Conservation (phyloP, 176 grass and related monocot species). For the Otatea glauca region DNA sequence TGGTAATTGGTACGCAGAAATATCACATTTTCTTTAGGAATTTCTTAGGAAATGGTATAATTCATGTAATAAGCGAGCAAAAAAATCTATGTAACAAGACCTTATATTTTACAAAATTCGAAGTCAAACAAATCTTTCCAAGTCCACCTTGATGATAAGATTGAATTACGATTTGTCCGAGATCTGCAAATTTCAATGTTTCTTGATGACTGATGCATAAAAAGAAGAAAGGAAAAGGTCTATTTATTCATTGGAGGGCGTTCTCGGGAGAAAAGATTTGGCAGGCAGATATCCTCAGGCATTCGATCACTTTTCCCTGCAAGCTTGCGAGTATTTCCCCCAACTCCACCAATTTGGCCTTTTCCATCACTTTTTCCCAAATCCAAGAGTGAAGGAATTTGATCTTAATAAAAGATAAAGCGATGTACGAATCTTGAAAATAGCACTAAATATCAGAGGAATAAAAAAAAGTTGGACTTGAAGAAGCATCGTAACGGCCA, state of each 20-base stretch:
- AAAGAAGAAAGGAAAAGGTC: slow-evolving; percentile 1
- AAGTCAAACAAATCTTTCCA: neutral
- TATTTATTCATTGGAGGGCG: slow-evolving; percentile 30
- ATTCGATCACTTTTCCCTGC: slow-evolving; percentile 30
- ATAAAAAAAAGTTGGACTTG: neutral
- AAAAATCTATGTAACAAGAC: too few species aligned
- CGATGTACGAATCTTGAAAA: neutral
- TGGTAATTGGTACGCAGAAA: neutral
- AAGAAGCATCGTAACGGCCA: neutral
- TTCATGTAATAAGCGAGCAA: neutral
- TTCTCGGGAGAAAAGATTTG: slow-evolving; percentile 43
- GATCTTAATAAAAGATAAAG: neutral
- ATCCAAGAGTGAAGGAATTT: neutral
- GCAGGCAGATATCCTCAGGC: slow-evolving; percentile 15
- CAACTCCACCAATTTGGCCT: slow-evolving; percentile 43
- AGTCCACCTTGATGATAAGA: neutral
- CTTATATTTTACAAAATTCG: neutral
- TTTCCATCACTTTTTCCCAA: neutral
- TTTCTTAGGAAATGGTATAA: neutral
- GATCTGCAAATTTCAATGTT: neutral
- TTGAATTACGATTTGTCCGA: neutral
- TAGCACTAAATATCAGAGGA: neutral
- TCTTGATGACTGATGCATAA: neutral
- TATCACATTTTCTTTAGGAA: neutral
- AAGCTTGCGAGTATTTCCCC: slow-evolving; percentile 46